Percentiles rank a stretch among this genome's conserved stretches.
Conservation (phyloP, 2,329 filamentous ascomycete genomes). For the Juglanconis sp. region DNA sequence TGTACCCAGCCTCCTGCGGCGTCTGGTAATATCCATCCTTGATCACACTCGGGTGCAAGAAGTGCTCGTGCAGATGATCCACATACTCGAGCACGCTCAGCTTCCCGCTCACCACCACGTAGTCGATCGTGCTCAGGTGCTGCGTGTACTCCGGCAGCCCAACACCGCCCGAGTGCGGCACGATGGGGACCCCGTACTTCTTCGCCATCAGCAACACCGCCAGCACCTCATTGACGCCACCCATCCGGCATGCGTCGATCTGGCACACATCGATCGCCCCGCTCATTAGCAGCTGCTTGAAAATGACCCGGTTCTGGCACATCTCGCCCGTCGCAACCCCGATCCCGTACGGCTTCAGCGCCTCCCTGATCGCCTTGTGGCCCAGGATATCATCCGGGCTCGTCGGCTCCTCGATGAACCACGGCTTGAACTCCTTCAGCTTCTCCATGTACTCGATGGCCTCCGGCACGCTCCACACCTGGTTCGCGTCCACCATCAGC, state of each 20-base stretch:
- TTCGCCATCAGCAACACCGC: constrained; percentile 85
- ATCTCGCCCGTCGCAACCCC: constrained; percentile 91
- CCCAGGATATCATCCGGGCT: constrained; percentile 86
- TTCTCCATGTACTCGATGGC: constrained; percentile 83
- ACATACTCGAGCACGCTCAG: constrained; percentile 85
- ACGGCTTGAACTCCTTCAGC: constrained; percentile 78
- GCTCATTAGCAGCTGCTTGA: constrained; percentile 82
- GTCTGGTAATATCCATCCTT: constrained; percentile 86
- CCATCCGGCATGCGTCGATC: constrained; percentile 85
- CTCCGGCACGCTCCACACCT: constrained; percentile 87
- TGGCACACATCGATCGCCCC: constrained; percentile 86
- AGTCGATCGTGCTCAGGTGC: constrained; percentile 89
- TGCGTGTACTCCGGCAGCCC: constrained; percentile 92
- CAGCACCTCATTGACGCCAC: constrained; percentile 87
- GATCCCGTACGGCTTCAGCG: constrained; percentile 70
- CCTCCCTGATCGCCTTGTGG: constrained; percentile 80
- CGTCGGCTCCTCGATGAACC: constrained; percentile 95
- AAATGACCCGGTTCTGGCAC: constrained; percentile 92
- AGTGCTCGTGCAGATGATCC: constrained; percentile 91
- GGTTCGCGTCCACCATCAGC: constrained; percentile 91
- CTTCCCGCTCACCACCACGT: constrained; percentile 80
- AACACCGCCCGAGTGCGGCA: constrained; percentile 86
- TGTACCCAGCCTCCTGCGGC: constrained; percentile 78
- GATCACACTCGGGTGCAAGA: constrained; percentile 75
- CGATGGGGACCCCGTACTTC: constrained; percentile 75